Evolutionary conservation across 148 eudicot species (phyloP), one percentile per base, ranked within the genome.

Genomic region (Dianthus caryophyllus): DNA sequence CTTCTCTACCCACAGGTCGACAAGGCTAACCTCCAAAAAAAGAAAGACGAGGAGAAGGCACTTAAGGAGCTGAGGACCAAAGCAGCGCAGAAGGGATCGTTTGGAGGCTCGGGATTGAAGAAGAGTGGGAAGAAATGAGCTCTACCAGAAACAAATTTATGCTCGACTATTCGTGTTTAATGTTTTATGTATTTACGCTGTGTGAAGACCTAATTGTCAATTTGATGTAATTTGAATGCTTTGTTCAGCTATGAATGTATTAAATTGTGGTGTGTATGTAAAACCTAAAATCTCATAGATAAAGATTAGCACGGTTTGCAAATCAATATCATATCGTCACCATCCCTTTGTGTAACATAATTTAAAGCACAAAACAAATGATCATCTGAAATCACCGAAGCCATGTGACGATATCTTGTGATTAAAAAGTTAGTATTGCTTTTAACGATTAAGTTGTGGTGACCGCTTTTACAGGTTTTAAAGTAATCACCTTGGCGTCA

Each of bases 11-110:
- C 83, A 74, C 81, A 94, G 98, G 54, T 47, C 56, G 98, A 94
- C 79, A 68, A 65, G 82, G 97, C 97, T 9, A 80, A 83, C 51
- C 54, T 90, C 33, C 98, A 94, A 66, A 94, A 88, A 92, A 94
- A 94, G 82, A 94, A 94, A 78, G 97, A 90, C 0, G 97, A 94
- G 81, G 96, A 90, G 63, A 94, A 90, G 96, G 96, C 96, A 33
- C 84, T 89, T 9, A 89, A 82, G 84, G 97, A 92, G 72, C 96
- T 92, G 56, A 89, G 78, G 64, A 84, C 94, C 64, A 93, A 93
- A 86, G 98, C 98, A 65, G 71, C 71, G 43, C 87, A 82, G 71
- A 93, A 93, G 66, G 98, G 98, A 22, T 55, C 81, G 26, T 78
- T 93, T 53, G 98, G 98, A 69, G 98, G 98, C 56, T 41, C 96